phyloP scores from a whole-genome alignment of 148 eudicot species.

The Agrostemma githago region DNA sequence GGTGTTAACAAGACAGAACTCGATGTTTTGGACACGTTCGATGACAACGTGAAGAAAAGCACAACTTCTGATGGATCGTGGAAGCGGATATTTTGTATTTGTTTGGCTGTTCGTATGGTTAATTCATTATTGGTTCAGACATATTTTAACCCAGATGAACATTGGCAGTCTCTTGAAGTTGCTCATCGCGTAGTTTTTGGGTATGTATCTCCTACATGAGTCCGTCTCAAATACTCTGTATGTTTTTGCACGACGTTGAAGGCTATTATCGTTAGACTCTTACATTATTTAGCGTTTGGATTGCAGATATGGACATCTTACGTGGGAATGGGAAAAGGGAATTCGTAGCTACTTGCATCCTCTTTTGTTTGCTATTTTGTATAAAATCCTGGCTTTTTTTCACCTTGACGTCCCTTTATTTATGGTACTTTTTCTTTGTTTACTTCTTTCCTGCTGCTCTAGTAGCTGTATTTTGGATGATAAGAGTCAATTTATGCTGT shows the following conservation, averaged over 20 bases:
- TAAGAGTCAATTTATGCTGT: conserved; percentile 1
- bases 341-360: conserved; percentile 91
- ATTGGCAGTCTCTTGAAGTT: conserved; percentile 96
- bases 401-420: conserved; percentile 73
- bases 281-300: conserved; percentile 20
- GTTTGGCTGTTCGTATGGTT: conserved; percentile 45
- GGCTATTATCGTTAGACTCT: background rate
- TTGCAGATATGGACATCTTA: conserved; percentile 81
- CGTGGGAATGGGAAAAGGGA: conserved; percentile 93
- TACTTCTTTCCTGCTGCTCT: background rate
- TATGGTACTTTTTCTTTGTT: conserved; percentile 47
- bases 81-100: conserved; percentile 43
- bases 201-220: conserved; percentile 23
- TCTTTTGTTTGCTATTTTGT: conserved; percentile 67
- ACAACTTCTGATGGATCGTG: conserved; percentile 29
- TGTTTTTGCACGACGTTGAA: background rate
- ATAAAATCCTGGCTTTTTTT: conserved; percentile 64
- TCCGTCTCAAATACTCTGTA: background rate
- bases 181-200: conserved; percentile 81
- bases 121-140: conserved; percentile 83
- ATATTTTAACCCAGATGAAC: conserved; percentile 94
- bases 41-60: conserved; percentile 20
- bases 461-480: background rate
- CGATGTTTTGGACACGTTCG: conserved; percentile 16
- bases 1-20: conserved; percentile 2